These are phyloP conservation scores for Hyphodiscus sp. DNA, from an alignment of 2,329 filamentous ascomycete species.

Conservation along the genomic window DNA sequence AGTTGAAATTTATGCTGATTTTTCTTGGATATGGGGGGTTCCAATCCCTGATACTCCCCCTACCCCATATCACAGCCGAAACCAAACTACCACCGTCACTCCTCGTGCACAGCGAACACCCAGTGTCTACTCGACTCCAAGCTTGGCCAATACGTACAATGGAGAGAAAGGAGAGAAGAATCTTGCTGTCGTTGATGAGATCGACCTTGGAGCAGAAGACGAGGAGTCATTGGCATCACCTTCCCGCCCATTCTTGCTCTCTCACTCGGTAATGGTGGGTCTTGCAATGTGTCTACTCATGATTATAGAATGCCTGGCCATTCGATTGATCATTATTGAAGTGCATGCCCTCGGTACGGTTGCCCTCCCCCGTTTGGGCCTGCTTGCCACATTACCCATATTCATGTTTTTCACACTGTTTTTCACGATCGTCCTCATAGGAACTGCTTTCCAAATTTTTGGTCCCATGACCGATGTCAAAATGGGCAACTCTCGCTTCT, in stretches of 20 bases:
- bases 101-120: not conserved
- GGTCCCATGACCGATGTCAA: constrained; percentile 42
- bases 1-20: not conserved
- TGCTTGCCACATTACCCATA: constrained; percentile 45
- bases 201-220: constrained; percentile 20
- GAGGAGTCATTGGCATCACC: constrained; percentile 27
- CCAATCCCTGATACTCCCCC: not conserved
- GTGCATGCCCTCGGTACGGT: not conserved
- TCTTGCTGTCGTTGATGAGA: constrained; percentile 41
- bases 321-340: not conserved
- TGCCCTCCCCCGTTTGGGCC: constrained; percentile 36
- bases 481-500: constrained; percentile 37
- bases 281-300: not conserved
- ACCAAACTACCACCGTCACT: not conserved
- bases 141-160: not conserved
- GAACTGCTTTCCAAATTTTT: constrained; percentile 43
- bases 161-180: constrained; percentile 14
- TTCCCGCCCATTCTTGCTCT: constrained; percentile 36
- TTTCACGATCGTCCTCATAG: constrained; percentile 45
- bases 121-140: not conserved
- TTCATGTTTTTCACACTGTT: constrained; percentile 46
- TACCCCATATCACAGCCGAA: not conserved
- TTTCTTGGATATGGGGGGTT: constrained; percentile 17
- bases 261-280: constrained; percentile 1
- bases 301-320: not conserved